Conservation (phyloP, 1,284 basidiomycete genomes). For the Bjerkandera adusta region DNA sequence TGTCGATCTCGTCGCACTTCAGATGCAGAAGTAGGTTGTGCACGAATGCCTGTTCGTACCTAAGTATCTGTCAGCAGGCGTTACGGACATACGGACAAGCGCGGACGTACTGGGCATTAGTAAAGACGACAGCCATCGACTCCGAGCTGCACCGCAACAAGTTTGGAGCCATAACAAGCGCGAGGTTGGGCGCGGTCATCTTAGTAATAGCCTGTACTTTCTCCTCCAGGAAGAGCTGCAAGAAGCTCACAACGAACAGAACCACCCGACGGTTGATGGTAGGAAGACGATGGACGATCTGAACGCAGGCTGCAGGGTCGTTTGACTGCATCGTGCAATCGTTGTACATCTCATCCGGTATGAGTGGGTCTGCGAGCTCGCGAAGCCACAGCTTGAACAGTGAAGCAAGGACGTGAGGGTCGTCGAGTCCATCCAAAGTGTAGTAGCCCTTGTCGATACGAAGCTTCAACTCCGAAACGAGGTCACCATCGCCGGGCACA, state of each 20-base stretch:
- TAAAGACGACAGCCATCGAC: constrained; percentile 82
- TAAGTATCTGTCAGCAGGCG: constrained; percentile 29
- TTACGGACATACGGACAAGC: constrained; percentile 9
- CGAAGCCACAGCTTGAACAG: constrained; percentile 91
- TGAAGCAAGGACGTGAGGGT: constrained; percentile 85
- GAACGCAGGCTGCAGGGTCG: constrained; percentile 67
- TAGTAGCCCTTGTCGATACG: constrained; percentile 90
- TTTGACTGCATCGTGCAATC: constrained; percentile 75
- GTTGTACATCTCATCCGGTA: constrained; percentile 85
- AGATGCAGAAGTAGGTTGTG: constrained; percentile 80
- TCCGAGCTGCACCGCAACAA: constrained; percentile 80
- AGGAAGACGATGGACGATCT: constrained; percentile 75
- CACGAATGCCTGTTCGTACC: constrained; percentile 86
- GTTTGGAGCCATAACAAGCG: constrained; percentile 88
- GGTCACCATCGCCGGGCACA: constrained; percentile 84
- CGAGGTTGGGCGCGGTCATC: constrained; percentile 81
- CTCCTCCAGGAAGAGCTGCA: constrained; percentile 84
- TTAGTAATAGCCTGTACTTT: constrained; percentile 73
- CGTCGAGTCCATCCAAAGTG: constrained; percentile 82
- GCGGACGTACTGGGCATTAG: constrained; percentile 76
- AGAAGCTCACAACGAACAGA: constrained; percentile 84
- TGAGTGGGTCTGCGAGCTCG: constrained; percentile 84
- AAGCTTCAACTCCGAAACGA: constrained; percentile 81
- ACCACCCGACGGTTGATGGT: constrained; percentile 83
- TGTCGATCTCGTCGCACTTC: constrained; percentile 70